Evolutionary conservation across 2,329 filamentous ascomycete genomes (phyloP), one percentile per base, ranked within the genome.

Genomic region (Westerdykella aurantiaca): DNA sequence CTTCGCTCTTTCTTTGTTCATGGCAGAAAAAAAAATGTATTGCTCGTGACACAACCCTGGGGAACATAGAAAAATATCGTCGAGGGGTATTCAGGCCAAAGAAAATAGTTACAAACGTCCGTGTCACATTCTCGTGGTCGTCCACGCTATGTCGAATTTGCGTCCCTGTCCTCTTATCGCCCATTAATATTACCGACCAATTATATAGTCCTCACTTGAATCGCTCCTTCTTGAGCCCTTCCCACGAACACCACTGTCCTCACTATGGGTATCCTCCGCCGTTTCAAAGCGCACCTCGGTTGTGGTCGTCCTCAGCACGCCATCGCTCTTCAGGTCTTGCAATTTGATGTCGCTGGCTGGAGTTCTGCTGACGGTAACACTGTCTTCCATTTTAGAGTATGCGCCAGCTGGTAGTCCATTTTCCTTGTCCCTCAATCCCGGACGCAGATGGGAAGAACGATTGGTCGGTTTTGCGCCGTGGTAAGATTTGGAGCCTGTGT

Each of bases 261-360:
- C n/a, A 35, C 33, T 35, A 9, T 35, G 9, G n/a, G 9, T 18
- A 18, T 35, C 33, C 14, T 33, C 31, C 11, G 33, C 17, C 17
- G n/a, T 9, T 9, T 35, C 33, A 18, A 16, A 35, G 17, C 17
- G 33, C n/a, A 57, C 42, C 33, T 57, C 52, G 7, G 46, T 52
- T 5, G 50, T 52, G 6, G 50, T 56, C 16, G 52, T 57, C 47
- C 54, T 57, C 3, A 51, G 34, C 11, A 57, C 48, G 22, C 50
- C 41, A n/a, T 31, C 42, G 14, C 42, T 31, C 34, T 41, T 42
- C 33, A 52, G 29, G 12, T 45, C 35, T n/a, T 42, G 34, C 38
- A 52, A 7, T 23, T 40, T 44, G 23, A 52, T 49, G 18, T 23
- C 46, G 11, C 22, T 34, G 17, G 33, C n/a, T 12, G 25, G 25